These are phyloP conservation scores for Emergomyces africanus DNA, from an alignment of 2,329 filamentous ascomycete genomes.

Conservation along the genomic window DNA sequence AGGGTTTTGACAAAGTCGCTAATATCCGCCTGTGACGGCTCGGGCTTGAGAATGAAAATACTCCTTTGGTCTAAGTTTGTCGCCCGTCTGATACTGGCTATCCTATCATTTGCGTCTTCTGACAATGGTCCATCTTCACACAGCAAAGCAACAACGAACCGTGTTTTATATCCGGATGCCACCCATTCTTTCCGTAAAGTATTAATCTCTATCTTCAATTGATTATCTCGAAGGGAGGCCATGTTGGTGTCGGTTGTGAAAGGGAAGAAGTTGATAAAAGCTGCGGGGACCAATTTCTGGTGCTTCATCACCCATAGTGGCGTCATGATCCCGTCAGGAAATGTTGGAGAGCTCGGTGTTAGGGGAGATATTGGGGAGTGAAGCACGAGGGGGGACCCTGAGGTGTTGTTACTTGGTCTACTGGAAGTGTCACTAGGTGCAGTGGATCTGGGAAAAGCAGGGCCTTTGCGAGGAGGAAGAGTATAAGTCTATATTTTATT, in stretches of 20 bases:
- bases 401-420: constrained; percentile 25
- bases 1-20: constrained; percentile 61
- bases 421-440: constrained; percentile 25
- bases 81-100: constrained; percentile 65
- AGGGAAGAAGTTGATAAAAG: constrained; percentile 68
- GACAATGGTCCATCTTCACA: constrained; percentile 55
- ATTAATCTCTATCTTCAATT: constrained; percentile 77
- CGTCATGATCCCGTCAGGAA: constrained; percentile 80
- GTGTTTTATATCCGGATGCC: constrained; percentile 54
- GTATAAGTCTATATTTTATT: constrained; percentile 34
- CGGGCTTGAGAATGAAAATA: constrained; percentile 71
- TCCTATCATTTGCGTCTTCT: constrained; percentile 57
- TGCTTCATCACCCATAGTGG: constrained; percentile 79
- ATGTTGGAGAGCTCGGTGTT: constrained; percentile 67
- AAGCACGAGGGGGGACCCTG: constrained; percentile 43
- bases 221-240: constrained; percentile 69
- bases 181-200: constrained; percentile 55
- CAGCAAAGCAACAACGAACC: constrained; percentile 64
- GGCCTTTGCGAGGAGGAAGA: constrained; percentile 49
- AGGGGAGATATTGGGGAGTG: constrained; percentile 90
- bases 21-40: constrained; percentile 57
- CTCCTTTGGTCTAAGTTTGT: constrained; percentile 72
- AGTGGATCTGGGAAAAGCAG: constrained; percentile 38
- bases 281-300: constrained; percentile 67
- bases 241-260: constrained; percentile 61